phyloP scores from a whole-genome alignment of 306 rosid genomes.

The Canavalia gladiata region DNA sequence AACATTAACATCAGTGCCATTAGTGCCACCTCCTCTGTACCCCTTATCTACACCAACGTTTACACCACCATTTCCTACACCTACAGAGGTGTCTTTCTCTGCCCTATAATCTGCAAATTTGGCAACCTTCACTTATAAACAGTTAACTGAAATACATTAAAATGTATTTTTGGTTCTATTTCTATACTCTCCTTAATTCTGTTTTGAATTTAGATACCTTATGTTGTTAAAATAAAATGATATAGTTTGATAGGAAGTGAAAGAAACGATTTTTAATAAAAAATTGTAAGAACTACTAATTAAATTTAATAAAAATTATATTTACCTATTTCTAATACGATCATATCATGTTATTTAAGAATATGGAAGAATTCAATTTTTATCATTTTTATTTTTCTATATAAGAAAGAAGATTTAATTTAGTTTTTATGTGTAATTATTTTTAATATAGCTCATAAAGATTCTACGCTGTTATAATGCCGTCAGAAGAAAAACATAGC shows the following conservation, averaged over 20 bases:
- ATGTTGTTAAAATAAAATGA: no score
- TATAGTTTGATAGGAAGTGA: no score
- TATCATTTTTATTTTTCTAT: background rate
- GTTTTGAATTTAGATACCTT: no score
- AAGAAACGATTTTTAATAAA: no score
- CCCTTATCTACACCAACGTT: slow-evolving; percentile 53
- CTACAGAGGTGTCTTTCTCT: slow-evolving; percentile 61
- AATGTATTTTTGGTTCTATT: background rate
- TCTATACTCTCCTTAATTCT: background rate
- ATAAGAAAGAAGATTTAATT: background rate
- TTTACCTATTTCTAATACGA: no score
- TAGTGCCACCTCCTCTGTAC: slow-evolving; percentile 52
- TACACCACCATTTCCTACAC: slow-evolving; percentile 66
- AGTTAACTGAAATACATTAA: background rate
- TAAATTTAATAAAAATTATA: no score
- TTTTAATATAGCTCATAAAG: background rate
- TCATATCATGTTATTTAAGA: no score
- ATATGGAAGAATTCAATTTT: no score
- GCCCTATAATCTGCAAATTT: slow-evolving; percentile 53
- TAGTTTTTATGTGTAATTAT: background rate
- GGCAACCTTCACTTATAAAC: background rate
- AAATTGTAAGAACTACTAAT: no score
- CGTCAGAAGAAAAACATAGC: no score
- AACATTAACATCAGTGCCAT: slow-evolving; percentile 62
- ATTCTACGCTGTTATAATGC: background rate